Evolutionary conservation across 1,284 basidiomycete genomes (phyloP), one percentile per base, ranked within the genome.

Genomic region (Xerocomus nothofagi): DNA sequence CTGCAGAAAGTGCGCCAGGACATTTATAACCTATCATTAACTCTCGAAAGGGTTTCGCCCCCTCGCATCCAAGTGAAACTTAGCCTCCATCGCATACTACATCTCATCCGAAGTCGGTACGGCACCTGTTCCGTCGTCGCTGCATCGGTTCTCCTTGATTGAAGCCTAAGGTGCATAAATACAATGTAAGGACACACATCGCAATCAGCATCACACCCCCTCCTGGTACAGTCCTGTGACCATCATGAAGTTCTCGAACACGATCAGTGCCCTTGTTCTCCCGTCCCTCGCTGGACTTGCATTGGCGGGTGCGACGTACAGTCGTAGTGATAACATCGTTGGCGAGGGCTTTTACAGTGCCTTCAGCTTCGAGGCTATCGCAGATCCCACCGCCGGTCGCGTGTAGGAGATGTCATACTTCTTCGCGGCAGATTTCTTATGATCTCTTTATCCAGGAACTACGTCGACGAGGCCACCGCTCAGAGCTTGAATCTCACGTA

Each of bases 381-480:
- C 66, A 0, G 78, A 79, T 58, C 79, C 76, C 5, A 78, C 77
- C 4, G 34, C 71, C 31, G 79, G 78, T 18, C 68, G 75, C 33
- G 77, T 79, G 71, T 77, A 65, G 47, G 72, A 68, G 14, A 20
- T 40, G 12, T 18, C 15, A 38, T 29, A 9, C 23, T 36, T 12
- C 14, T 44, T 24, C 27, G 4, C 1, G 18, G 27, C 11, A 1
- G 5, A 31, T 32, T 26, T 18, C 31, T 24, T 29, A 49, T 34
- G 11, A 26, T 29, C 24, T 49, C 21, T 54, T 5, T 11, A 24
- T 42, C n/a, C 39, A 81, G 79, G 21, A 80, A 79, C 59, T 83
- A 83, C 49, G 79, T 82, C 20, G 60, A 76, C 55, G 55, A 71
- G 42, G 48, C 62, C 3, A 81, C 77, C 0, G 79, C 81, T 10